Evolutionary conservation across 2,329 filamentous ascomycete species (phyloP).

Genomic region (Rutstroemia sp.): DNA sequence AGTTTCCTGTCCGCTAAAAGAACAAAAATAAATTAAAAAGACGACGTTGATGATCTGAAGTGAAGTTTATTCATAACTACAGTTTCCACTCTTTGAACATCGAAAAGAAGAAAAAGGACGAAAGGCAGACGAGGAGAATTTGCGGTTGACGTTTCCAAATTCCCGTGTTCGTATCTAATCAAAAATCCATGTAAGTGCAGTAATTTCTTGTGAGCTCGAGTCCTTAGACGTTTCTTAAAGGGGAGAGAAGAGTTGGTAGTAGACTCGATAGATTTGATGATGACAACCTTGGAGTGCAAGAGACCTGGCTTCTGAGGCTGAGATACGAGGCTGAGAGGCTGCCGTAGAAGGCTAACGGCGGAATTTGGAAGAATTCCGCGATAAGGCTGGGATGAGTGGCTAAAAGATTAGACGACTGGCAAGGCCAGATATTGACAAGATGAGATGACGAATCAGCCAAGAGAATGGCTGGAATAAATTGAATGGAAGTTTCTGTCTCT

Average conservation of each 20-base stretch:
- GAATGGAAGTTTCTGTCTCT: background rate
- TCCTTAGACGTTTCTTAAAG: background rate
- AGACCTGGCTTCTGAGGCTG: slow-evolving; percentile 7
- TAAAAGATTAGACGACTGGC: background rate
- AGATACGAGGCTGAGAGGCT: background rate
- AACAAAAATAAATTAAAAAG: slow-evolving; percentile 20
- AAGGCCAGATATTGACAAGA: background rate
- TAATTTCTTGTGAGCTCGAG: background rate
- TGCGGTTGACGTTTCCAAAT: background rate
- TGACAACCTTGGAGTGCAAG: background rate
- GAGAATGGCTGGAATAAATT: background rate
- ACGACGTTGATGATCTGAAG: slow-evolving; percentile 1
- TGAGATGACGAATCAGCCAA: background rate
- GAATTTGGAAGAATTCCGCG: background rate
- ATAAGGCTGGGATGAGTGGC: background rate
- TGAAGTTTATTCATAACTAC: slow-evolving; percentile 4
- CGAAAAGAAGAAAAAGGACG: background rate
- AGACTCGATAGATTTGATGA: background rate
- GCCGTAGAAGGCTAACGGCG: background rate
- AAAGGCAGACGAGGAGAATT: too few species aligned
- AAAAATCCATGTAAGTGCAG: too few species aligned
- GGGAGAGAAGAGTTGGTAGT: background rate
- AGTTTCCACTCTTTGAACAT: background rate
- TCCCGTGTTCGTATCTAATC: too few species aligned
- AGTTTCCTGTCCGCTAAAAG: slow-evolving; percentile 16